A percentile compares a stretch with the other conserved stretches of the same genome.
These are phyloP conservation scores for Globisporangium nagaii DNA, from an alignment of 352 stramenopile genomes.

Conservation along the genomic window DNA sequence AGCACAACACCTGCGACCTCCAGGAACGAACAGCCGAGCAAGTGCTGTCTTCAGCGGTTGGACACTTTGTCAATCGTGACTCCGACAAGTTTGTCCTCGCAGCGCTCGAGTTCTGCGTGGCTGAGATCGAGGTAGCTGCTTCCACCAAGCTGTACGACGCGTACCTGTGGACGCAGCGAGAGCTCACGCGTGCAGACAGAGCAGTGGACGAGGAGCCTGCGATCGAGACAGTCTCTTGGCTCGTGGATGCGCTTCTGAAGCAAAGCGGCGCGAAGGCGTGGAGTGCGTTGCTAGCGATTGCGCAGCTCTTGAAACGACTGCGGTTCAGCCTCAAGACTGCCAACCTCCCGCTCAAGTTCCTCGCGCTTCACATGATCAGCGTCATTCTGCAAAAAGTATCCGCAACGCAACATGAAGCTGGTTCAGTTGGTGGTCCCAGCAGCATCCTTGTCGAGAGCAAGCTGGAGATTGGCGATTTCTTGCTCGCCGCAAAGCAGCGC, in stretches of 20 bases:
- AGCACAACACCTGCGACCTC: background rate
- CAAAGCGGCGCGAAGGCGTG: background rate
- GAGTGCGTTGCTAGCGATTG: background rate
- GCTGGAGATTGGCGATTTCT: slow-evolving; percentile 26
- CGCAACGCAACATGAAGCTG: slow-evolving; percentile 6
- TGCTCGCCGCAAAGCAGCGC: slow-evolving; percentile 40
- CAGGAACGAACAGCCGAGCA: slow-evolving; percentile 7
- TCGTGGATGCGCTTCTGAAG: slow-evolving; percentile 43
- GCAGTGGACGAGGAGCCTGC: slow-evolving; percentile 47
- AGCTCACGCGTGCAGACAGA: slow-evolving; percentile 42
- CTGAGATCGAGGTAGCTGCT: slow-evolving; percentile 56
- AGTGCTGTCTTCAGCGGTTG: background rate
- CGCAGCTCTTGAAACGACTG: slow-evolving; percentile 15
- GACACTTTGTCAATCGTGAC: background rate
- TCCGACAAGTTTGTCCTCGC: slow-evolving; percentile 11
- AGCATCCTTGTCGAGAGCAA: slow-evolving; percentile 13
- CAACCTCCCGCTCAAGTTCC: slow-evolving; percentile 65
- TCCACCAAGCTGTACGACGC: slow-evolving; percentile 49
- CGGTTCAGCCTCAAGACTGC: slow-evolving; percentile 27
- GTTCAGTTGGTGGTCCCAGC: too few relatives aligned
- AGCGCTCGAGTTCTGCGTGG: slow-evolving; percentile 48
- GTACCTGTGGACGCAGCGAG: slow-evolving; percentile 71
- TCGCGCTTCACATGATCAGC: slow-evolving; percentile 46
- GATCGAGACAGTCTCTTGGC: slow-evolving; percentile 72
- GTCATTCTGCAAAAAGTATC: slow-evolving; percentile 21